Conservation (phyloP, 1,139 yeast species). For the Ogataea hybrid region DNA sequence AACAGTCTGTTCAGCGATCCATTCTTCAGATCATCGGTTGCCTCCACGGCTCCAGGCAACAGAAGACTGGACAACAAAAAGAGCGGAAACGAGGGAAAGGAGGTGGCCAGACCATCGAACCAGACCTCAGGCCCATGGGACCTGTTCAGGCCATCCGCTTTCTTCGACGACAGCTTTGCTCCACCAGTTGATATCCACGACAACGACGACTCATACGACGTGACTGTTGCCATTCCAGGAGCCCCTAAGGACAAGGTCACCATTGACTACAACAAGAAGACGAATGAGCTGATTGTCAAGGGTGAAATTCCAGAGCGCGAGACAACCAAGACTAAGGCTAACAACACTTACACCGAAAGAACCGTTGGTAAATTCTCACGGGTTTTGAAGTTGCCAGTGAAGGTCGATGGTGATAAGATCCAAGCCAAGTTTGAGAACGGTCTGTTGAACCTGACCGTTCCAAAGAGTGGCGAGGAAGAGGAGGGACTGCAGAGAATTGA, state of each 20-base stretch:
- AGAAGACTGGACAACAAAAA: constrained; percentile 9
- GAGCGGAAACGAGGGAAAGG: constrained; percentile 1
- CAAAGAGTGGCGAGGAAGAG: constrained; percentile 34
- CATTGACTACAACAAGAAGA: constrained; percentile 40
- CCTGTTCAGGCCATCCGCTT: constrained; percentile 3
- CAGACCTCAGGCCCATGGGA: not conserved
- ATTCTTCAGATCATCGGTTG: constrained; percentile 16
- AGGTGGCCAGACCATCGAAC: not conserved
- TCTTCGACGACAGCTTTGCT: constrained; percentile 22
- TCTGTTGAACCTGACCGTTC: constrained; percentile 37
- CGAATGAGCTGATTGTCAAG: constrained; percentile 36
- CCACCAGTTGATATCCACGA: constrained; percentile 45
- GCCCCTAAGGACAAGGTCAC: constrained; percentile 38
- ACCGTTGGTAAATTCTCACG: constrained; percentile 40
- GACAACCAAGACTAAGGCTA: constrained; percentile 18
- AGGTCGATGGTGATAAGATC: constrained; percentile 40
- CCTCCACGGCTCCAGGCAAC: constrained; percentile 8
- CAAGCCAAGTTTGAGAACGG: constrained; percentile 40
- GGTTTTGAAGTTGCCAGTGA: constrained; percentile 38
- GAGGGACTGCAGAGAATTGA: constrained; percentile 34
- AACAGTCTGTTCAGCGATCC: constrained; percentile 32
- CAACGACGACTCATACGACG: constrained; percentile 36
- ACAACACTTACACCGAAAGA: constrained; percentile 36
- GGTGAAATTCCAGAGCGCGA: constrained; percentile 36
- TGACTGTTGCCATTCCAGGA: constrained; percentile 42